A percentile compares a stretch with the other conserved stretches of the same genome.
Conservation (phyloP, 1,139 yeast species). For the Debaryomyces fabryi region DNA sequence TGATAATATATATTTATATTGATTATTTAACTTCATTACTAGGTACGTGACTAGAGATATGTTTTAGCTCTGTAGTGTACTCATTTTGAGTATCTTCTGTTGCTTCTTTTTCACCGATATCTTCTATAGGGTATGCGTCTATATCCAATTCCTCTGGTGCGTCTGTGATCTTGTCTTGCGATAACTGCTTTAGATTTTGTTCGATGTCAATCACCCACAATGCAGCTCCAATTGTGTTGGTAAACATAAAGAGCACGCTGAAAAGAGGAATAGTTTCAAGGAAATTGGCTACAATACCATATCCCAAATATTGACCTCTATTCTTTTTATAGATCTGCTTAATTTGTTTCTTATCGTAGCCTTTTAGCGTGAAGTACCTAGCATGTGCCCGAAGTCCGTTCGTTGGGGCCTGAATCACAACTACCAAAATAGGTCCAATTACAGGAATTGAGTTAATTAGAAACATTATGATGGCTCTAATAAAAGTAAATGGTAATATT, state of each 20-base stretch:
- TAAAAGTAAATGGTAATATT: slow-evolving; percentile 27
- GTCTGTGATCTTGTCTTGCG: not conserved
- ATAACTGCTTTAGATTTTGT: slow-evolving; percentile 7
- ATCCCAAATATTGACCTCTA: slow-evolving; percentile 44
- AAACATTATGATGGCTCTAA: slow-evolving; percentile 33
- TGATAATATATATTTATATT: slow-evolving; percentile 64
- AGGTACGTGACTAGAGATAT: not conserved
- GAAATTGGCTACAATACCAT: slow-evolving; percentile 61
- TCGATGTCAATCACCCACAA: slow-evolving; percentile 60
- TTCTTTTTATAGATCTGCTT: slow-evolving; percentile 29
- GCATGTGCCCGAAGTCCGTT: slow-evolving; percentile 59
- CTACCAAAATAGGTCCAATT: slow-evolving; percentile 59
- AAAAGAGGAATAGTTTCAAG: slow-evolving; percentile 64
- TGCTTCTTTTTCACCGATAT: slow-evolving; percentile 16
- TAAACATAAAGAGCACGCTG: slow-evolving; percentile 63
- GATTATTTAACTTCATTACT: slow-evolving; percentile 10
- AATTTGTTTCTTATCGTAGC: slow-evolving; percentile 46
- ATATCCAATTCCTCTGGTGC: not conserved
- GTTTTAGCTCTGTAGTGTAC: not conserved
- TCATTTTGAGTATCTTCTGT: not conserved
- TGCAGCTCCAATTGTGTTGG: slow-evolving; percentile 73
- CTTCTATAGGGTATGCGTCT: slow-evolving; percentile 9
- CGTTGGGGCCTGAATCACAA: slow-evolving; percentile 59
- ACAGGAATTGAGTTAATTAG: slow-evolving; percentile 58
- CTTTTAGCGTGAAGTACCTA: slow-evolving; percentile 64